These are phyloP conservation scores for Geum urbanum DNA, from an alignment of 306 rosid species.

Conservation along the genomic window DNA sequence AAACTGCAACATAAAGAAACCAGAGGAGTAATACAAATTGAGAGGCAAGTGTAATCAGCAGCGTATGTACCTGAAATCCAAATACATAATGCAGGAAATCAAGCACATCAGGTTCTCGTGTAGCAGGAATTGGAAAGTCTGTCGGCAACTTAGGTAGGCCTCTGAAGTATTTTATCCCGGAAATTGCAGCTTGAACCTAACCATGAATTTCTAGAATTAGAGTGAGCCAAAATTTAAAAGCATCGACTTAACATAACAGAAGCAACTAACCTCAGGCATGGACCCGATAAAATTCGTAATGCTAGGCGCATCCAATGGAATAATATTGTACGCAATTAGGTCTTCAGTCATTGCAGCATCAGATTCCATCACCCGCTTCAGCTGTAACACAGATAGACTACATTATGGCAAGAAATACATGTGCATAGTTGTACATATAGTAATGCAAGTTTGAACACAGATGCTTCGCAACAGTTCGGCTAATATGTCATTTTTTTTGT, in stretches of 20 bases:
- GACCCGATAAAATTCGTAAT: slow-evolving; percentile 57
- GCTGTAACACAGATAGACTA: slow-evolving; percentile 38
- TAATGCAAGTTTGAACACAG: neutral
- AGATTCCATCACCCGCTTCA: slow-evolving; percentile 68
- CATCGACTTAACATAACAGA: slow-evolving; percentile 15
- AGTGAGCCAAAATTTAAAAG: slow-evolving; percentile 9
- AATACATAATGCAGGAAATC: slow-evolving; percentile 80
- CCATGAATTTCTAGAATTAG: slow-evolving; percentile 22
- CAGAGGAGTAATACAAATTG: neutral
- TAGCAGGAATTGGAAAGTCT: slow-evolving; percentile 44
- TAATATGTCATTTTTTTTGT: neutral
- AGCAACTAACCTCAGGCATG: slow-evolving; percentile 60
- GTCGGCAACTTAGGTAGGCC: slow-evolving; percentile 74
- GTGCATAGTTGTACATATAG: neutral
- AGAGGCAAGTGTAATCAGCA: neutral
- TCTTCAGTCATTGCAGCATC: slow-evolving; percentile 91
- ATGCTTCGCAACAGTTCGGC: neutral
- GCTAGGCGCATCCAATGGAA: slow-evolving; percentile 77
- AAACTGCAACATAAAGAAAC: neutral
- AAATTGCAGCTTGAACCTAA: slow-evolving; percentile 85
- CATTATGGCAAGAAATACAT: neutral
- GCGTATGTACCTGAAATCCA: slow-evolving; percentile 79
- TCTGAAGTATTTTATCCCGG: slow-evolving; percentile 57
- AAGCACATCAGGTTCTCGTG: slow-evolving; percentile 63
- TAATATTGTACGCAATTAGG: slow-evolving; percentile 81